Percentiles rank a stretch among this genome's conserved stretches.
phyloP scores from a whole-genome alignment of 306 rosid genomes.

The Rosa persica region DNA sequence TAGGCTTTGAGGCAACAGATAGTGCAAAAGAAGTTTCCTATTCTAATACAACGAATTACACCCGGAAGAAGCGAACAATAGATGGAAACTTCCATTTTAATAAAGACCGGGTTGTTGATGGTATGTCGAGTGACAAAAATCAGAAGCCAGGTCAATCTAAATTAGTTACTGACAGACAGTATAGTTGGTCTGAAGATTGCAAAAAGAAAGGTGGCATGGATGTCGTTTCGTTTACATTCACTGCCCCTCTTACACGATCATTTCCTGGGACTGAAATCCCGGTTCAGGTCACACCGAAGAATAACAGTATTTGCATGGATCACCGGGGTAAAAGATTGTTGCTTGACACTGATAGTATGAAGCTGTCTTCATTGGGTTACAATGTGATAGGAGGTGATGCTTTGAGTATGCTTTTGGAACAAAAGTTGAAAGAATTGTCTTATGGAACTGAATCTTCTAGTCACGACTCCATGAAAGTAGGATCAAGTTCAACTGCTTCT shows the following conservation, averaged over 20 bases:
- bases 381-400: conserved; percentile 78
- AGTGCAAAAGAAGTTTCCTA: conserved; percentile 64
- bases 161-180: conserved; percentile 35
- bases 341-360: conserved; percentile 53
- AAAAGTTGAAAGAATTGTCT: conserved; percentile 75
- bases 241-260: conserved; percentile 75
- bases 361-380: conserved; percentile 63
- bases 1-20: conserved; percentile 49
- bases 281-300: conserved; percentile 36
- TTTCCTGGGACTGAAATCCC: conserved; percentile 54
- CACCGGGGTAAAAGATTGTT: conserved; percentile 53
- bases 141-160: conserved; percentile 52
- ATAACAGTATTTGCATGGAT: conserved; percentile 45
- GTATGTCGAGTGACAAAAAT: conserved; percentile 50
- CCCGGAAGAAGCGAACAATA: conserved; percentile 82
- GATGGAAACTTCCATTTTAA: conserved; percentile 58
- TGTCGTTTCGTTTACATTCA: conserved; percentile 94
- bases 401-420: conserved; percentile 83
- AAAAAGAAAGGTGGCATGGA: conserved; percentile 69
- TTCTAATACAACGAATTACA: conserved; percentile 52
- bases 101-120: conserved; percentile 54
- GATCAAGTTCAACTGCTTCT: conserved; percentile 44
- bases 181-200: conserved; percentile 53
- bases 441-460: conserved; percentile 46
- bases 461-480: conserved; percentile 40